A percentile compares a stretch with the other conserved stretches of the same genome.
Conservation (phyloP, 306 rosid genomes). For the Cucumis hystrix region DNA sequence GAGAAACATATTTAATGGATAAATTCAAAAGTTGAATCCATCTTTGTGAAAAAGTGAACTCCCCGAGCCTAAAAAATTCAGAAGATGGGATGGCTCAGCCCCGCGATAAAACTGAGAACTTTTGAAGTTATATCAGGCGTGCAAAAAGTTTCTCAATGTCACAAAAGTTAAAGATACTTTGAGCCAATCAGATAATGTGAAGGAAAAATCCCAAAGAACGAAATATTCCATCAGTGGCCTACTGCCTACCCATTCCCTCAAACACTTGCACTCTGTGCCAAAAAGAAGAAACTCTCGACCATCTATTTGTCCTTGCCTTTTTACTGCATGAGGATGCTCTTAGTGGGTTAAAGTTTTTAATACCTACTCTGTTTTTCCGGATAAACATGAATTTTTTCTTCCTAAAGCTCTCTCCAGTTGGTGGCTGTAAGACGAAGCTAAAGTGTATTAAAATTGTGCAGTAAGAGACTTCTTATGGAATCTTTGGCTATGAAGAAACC, state of each 20-base stretch:
- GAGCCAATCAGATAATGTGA: background rate
- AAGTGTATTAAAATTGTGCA: background rate
- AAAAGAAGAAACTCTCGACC: background rate
- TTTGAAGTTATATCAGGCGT: background rate
- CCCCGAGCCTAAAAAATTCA: background rate
- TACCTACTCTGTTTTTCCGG: background rate
- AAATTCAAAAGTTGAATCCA: background rate
- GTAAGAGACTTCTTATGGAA: background rate
- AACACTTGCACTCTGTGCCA: background rate
- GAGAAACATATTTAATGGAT: background rate
- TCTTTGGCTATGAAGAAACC: background rate
- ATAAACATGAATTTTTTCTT: background rate
- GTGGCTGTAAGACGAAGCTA: background rate
- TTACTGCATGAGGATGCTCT: background rate
- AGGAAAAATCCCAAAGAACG: background rate
- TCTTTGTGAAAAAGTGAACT: background rate
- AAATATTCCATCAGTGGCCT: background rate
- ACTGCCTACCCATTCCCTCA: background rate
- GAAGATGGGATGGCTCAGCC: background rate
- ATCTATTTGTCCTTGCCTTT: background rate
- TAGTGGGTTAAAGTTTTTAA: background rate
- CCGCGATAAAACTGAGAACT: background rate
- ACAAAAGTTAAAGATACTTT: background rate
- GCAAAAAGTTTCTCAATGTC: background rate
- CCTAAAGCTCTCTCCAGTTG: background rate